Percentiles rank a stretch among this genome's conserved stretches.
phyloP scores from a whole-genome alignment of 495 filamentous ascomycete genomes.

The Hypoxylon intermedium region DNA sequence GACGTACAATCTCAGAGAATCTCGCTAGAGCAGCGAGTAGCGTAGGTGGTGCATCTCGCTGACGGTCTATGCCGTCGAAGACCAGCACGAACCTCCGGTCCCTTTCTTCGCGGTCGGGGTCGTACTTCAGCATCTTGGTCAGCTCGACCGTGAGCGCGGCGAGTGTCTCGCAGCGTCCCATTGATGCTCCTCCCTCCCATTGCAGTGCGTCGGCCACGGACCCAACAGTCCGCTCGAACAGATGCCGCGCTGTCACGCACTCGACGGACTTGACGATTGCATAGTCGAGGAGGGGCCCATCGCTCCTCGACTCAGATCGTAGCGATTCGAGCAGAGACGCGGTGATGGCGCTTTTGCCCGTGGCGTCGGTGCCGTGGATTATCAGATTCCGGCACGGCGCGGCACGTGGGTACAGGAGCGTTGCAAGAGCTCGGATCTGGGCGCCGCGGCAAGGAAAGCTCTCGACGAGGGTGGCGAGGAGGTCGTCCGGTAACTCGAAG shows the following conservation, averaged over 20 bases:
- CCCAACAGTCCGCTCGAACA: conserved; percentile 72
- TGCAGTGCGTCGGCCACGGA: conserved; percentile 61
- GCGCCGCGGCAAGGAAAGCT: conserved; percentile 67
- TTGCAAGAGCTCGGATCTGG: conserved; percentile 68
- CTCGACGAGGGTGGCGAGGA: conserved; percentile 58
- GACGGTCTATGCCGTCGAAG: conserved; percentile 89
- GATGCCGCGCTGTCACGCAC: conserved; percentile 88
- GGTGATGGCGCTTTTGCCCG: conserved; percentile 82
- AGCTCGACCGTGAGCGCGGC: conserved; percentile 76
- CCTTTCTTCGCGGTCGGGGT: conserved; percentile 36
- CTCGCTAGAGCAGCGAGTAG: conserved; percentile 82
- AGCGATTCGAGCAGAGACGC: conserved; percentile 60
- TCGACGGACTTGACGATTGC: conserved; percentile 80
- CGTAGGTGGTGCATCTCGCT: conserved; percentile 80
- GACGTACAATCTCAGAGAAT: conserved; percentile 77
- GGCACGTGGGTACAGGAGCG: conserved; percentile 60
- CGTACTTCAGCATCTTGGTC: conserved; percentile 61
- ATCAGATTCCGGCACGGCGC: conserved; percentile 67
- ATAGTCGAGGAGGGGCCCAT: conserved; percentile 54
- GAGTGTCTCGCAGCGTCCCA: conserved; percentile 74
- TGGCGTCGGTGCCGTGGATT: conserved; percentile 87
- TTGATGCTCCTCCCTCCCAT: conserved; percentile 42
- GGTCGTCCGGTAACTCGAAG: conserved; percentile 60
- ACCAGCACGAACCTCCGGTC: conserved; percentile 73
- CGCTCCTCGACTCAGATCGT: conserved; percentile 2